These are phyloP conservation scores for Rutstroemia sp. DNA, from an alignment of 2,329 filamentous ascomycete genomes.

Conservation along the genomic window DNA sequence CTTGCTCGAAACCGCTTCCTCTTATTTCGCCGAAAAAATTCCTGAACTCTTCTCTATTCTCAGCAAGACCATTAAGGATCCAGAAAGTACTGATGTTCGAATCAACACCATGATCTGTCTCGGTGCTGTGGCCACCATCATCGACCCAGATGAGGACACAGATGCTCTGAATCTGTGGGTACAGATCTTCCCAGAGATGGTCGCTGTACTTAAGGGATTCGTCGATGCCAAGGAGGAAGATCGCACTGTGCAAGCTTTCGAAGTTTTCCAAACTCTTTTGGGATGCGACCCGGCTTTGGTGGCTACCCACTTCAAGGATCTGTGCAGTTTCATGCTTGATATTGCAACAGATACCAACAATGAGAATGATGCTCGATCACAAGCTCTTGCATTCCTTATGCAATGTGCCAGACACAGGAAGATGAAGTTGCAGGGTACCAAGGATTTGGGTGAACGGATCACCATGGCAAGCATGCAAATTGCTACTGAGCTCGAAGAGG, in stretches of 20 bases:
- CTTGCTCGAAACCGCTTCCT: slow-evolving; percentile 79
- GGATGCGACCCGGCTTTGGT: slow-evolving; percentile 82
- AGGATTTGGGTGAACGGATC: slow-evolving; percentile 74
- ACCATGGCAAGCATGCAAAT: slow-evolving; percentile 85
- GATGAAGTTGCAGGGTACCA: slow-evolving; percentile 89
- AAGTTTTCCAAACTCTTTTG: slow-evolving; percentile 93
- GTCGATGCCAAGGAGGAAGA: slow-evolving; percentile 79
- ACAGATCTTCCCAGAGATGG: slow-evolving; percentile 77
- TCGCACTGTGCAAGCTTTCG: slow-evolving; percentile 81
- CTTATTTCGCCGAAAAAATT: slow-evolving; percentile 76
- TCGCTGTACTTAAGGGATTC: slow-evolving; percentile 77
- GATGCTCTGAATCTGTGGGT: slow-evolving; percentile 69
- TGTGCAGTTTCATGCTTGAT: slow-evolving; percentile 90
- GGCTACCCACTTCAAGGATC: slow-evolving; percentile 77
- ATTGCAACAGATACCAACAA: slow-evolving; percentile 68
- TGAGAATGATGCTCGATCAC: slow-evolving; percentile 78
- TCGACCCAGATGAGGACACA: slow-evolving; percentile 80
- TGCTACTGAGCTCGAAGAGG: slow-evolving; percentile 77
- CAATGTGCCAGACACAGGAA: slow-evolving; percentile 88
- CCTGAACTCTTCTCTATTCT: slow-evolving; percentile 76
- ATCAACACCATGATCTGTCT: slow-evolving; percentile 91
- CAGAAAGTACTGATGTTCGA: slow-evolving; percentile 84
- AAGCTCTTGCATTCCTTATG: slow-evolving; percentile 89
- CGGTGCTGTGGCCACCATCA: slow-evolving; percentile 76
- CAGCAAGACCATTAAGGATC: slow-evolving; percentile 78